These are phyloP conservation scores for Stipa capillata DNA, from an alignment of 176 grass and related monocot species.

Conservation along the genomic window DNA sequence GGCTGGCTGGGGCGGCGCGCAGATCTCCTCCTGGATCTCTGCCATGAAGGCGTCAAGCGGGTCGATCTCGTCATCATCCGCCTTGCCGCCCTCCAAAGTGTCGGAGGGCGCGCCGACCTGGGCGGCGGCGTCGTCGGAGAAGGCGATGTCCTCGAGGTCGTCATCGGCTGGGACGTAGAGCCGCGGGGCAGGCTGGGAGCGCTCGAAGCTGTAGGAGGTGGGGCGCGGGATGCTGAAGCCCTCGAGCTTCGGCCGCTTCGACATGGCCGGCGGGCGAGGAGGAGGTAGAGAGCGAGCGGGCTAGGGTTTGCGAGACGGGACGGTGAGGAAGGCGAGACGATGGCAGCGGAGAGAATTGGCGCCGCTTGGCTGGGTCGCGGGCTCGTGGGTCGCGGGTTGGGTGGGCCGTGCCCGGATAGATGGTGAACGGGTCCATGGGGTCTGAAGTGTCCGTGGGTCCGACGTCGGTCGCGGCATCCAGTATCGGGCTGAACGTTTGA, in stretches of 20 bases:
- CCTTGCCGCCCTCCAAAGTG: slow-evolving; percentile 1
- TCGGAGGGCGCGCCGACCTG: background rate
- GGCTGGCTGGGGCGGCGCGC: slow-evolving; percentile 40
- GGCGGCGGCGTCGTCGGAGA: slow-evolving; percentile 53
- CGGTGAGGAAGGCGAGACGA: slow-evolving; percentile 1
- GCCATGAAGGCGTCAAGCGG: slow-evolving; percentile 97
- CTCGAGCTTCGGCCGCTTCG: slow-evolving; percentile 81
- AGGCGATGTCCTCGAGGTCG: slow-evolving; percentile 93
- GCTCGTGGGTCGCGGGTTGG: background rate
- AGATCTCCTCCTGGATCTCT: slow-evolving; percentile 85
- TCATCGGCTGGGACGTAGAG: slow-evolving; percentile 72
- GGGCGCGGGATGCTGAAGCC: slow-evolving; percentile 78
- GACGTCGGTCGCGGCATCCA: background rate
- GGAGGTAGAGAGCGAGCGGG: background rate
- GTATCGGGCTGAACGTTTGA: background rate
- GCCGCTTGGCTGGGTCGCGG: slow-evolving; percentile 5
- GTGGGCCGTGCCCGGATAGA: slow-evolving; percentile 10
- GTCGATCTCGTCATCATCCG: slow-evolving; percentile 62
- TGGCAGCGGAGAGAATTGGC: slow-evolving; percentile 13
- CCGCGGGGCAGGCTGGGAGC: slow-evolving; percentile 49
- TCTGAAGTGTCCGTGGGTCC: background rate
- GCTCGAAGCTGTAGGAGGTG: slow-evolving; percentile 82
- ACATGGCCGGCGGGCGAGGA: slow-evolving; percentile 35
- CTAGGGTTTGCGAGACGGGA: slow-evolving; percentile 24
- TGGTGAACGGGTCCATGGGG: background rate